Base-by-base conservation (phyloP, 768 basidiomycete genomes). In the Psilocybe subaeruginosa region DNA sequence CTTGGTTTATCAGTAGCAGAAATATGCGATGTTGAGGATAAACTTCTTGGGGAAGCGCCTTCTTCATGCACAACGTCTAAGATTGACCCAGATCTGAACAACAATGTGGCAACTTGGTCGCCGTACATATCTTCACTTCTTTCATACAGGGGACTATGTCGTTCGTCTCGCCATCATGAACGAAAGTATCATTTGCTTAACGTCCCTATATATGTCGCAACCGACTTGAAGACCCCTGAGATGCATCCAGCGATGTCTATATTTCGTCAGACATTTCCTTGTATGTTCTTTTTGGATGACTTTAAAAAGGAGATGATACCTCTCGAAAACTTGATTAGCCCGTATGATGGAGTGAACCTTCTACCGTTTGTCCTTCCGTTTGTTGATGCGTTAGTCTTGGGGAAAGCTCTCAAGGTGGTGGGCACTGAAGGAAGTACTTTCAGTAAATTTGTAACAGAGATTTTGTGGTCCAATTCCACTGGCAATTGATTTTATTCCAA, bases 341-440 rank as follows among this genome's bases (percentile, higher is more conserved):
- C 69, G n/a, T 64, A 66, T 23, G 74, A 75, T 51, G 66, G 54
- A 3, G 69, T 74, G 14, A 49, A 51, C 16, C 65, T 73, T 2
- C 54, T 54, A 17, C 37, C 64, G 29, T 72, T 67, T 46, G 60
- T 91, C 9, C 66, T 83, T 19, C 89, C 91, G 1, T 83, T 92
- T 59, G 66, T 93, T 33, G 91, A 93, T 68, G 90, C 87, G 5
- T 77, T 91, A 75, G 82, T 95, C 31, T 82, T 85, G 14, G 83
- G 84, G 2, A 79, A 79, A 55, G 88, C 86, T 0, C 73, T 78
- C 70, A 74, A 68, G 14, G 81, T 91, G 31, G 83, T 88, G 0
- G 90, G 89, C 1, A 94, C 91, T 11, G 82, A 85, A 56, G 82
- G 83, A 58, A 92, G 90, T 67, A 93, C 92, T 31, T 93, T 92